Base-by-base conservation (phyloP, 2,329 filamentous ascomycete species). In the Aspergillus pseudoglaucus region DNA sequence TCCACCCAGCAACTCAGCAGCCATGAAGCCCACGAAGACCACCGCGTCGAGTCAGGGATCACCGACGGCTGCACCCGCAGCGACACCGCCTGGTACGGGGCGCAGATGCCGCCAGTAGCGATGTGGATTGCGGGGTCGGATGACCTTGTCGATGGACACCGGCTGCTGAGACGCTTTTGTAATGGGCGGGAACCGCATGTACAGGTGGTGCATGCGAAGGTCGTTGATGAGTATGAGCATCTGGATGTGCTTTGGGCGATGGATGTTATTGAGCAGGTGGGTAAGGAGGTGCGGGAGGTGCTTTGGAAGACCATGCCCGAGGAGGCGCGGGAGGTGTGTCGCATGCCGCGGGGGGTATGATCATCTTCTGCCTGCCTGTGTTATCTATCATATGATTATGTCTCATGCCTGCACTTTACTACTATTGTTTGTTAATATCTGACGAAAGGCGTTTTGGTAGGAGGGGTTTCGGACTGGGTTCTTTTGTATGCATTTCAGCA, bases 211-310 rank as follows among this genome's bases (percentile, higher is more conserved):
- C 87, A 95, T 68, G 79, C 80, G 53, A 94, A 88, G 63, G 75
- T 94, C 18, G 86, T 96, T 39, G 82, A 88, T 2, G 88, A 85
- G 42, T 95, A 95, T 64, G 91, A 96, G 70, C 91, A 97, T 68
- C 77, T 97, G 4, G 91, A 96, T 69, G 88, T 96, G 1, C 82
- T 97, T 33, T 96, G 91, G 91, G 90, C 90, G 0, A 88, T 96
- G 76, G 90, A 96, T 61, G 82, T 83, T 0, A 81, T 90, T 14
- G 84, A 91, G 42, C 81, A 91, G 64, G 87, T 96, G 1, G 93
- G 90, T 4, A 77, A 74, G 48, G 90, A 95, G 69, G 74, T 96
- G 0, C 79, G 83, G 25, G 84, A 91, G 59, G 84, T 94, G 12
- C 67, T 96, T 10, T 96, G 90, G 90, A 83, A 83, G 66, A 95